Evolutionary conservation across 352 stramenopile genomes (phyloP), one percentile per base, ranked within the genome.

Genomic region (Peronospora farinosa): DNA sequence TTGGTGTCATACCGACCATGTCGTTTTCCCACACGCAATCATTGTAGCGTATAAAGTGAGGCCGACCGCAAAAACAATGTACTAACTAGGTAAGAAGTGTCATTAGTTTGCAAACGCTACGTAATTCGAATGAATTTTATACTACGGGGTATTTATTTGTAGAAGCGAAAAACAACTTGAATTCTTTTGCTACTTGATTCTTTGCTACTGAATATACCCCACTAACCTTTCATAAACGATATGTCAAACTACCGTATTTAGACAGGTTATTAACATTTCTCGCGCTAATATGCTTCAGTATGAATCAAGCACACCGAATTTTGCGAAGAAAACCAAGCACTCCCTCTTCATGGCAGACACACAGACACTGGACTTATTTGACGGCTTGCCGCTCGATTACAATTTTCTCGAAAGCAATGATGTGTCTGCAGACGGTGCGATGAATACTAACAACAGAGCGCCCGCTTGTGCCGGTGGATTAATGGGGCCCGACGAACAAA

Each of bases 321-420:
- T 21, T 3, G 19, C 19, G 5, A 27, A 63, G 42, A 51, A 46
- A 47, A 32, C 30, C n/a, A 5, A 45, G 42, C 38, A 31, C 23
- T 50, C 37, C 25, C 10, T 19, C 39, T 31, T 31, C 47, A 79
- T 79, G 69, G 50, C 69, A 41, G 64, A 80, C 48, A 44, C 67
- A 12, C 57, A 66, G 42, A 66, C 54, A 42, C 40, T 65, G n/a
- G 56, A 80, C 62, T 50, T 80, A 37, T 78, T 80, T 46, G 67
- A 78, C 40, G 70, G 67, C 19, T 55, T 80, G 51, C 57, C 61
- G 37, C 63, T 80, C 36, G 70, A 80, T 60, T 80, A 77, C 56
- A 66, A 57, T 48, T 80, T 78, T 37, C 55, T 80, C n/a, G 62
- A 58, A 30, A 49, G 40, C 2, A 28, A 42, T 6, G 55, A 56